These are phyloP conservation scores for Coelastrella sp. DNA, from an alignment of 139 green algal genomes.

Conservation along the genomic window DNA sequence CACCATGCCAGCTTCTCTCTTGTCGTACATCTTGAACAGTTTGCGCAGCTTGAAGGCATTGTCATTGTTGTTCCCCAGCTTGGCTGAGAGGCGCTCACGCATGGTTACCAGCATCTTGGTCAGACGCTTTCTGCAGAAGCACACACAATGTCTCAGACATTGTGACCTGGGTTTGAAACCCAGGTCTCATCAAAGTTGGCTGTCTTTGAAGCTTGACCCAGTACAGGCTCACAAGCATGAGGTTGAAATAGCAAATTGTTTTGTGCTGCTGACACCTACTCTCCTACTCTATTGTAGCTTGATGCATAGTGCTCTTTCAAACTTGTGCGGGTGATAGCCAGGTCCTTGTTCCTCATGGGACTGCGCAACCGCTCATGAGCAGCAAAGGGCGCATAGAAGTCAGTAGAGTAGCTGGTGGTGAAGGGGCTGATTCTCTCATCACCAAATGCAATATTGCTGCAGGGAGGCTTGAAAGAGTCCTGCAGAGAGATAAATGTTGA, in stretches of 20 bases:
- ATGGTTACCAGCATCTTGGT: slow-evolving; percentile 83
- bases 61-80: slow-evolving; percentile 81
- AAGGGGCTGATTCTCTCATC: slow-evolving; percentile 77
- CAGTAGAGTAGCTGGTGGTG: slow-evolving; percentile 72
- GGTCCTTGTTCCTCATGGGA: slow-evolving; percentile 83
- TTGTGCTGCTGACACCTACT: slow-evolving; percentile 72
- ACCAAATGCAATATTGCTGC: slow-evolving; percentile 74
- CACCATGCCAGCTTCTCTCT: slow-evolving; percentile 62
- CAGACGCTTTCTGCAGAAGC: slow-evolving; percentile 72
- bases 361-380: slow-evolving; percentile 65
- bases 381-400: slow-evolving; percentile 77
- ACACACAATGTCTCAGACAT: no score
- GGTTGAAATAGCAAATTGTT: no score
- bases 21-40: slow-evolving; percentile 87
- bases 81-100: slow-evolving; percentile 81
- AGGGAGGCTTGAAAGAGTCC: slow-evolving; percentile 71
- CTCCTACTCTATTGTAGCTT: slow-evolving; percentile 78
- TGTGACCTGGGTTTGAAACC: no score
- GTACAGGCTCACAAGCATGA: neutral
- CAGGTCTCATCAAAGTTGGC: no score
- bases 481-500: slow-evolving; percentile 40
- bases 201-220: no score
- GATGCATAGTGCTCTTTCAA: slow-evolving; percentile 73
- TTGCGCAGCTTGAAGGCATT: slow-evolving; percentile 86
- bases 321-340: slow-evolving; percentile 64